Percentiles rank a stretch among this genome's conserved stretches.
Evolutionary conservation across 2,329 filamentous ascomycete species (phyloP).

Genomic region (Ceratocystis huliohia): DNA sequence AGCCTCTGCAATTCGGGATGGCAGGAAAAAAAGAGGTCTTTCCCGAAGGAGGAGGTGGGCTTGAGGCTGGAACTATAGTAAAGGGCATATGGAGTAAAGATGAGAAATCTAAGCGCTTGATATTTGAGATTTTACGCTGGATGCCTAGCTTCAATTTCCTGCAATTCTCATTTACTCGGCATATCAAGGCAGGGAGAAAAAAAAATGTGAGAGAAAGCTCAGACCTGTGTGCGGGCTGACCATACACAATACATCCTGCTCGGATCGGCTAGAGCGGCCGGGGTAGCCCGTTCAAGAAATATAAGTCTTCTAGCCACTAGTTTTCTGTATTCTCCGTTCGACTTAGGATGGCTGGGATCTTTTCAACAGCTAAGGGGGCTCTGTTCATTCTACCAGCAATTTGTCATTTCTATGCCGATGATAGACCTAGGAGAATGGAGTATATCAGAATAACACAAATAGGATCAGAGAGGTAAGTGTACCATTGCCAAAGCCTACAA

Average conservation of each 20-base stretch:
- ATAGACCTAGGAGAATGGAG: neutral
- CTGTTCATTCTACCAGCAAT: too few species aligned
- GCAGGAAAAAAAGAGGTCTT: neutral
- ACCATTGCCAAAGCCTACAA: neutral
- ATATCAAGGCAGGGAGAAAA: neutral
- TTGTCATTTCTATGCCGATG: too few species aligned
- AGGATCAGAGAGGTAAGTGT: neutral
- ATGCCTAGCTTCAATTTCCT: too few species aligned
- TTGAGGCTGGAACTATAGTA: neutral
- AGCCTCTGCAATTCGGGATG: neutral
- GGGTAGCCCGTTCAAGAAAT: neutral
- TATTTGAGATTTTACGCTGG: too few species aligned
- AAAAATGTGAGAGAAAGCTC: neutral
- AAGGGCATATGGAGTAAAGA: neutral
- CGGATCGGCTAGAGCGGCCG: slow-evolving; percentile 2
- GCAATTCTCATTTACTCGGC: neutral
- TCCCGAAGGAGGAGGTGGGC: neutral
- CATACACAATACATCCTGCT: neutral
- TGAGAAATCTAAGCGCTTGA: too few species aligned
- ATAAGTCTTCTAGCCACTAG: too few species aligned
- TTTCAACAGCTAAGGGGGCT: too few species aligned
- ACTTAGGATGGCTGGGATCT: neutral
- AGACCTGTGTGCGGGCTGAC: neutral
- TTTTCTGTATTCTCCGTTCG: too few species aligned
- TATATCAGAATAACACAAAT: neutral